These are phyloP conservation scores for Trametes cinnabarina DNA, from an alignment of 768 basidiomycete species.

Conservation along the genomic window DNA sequence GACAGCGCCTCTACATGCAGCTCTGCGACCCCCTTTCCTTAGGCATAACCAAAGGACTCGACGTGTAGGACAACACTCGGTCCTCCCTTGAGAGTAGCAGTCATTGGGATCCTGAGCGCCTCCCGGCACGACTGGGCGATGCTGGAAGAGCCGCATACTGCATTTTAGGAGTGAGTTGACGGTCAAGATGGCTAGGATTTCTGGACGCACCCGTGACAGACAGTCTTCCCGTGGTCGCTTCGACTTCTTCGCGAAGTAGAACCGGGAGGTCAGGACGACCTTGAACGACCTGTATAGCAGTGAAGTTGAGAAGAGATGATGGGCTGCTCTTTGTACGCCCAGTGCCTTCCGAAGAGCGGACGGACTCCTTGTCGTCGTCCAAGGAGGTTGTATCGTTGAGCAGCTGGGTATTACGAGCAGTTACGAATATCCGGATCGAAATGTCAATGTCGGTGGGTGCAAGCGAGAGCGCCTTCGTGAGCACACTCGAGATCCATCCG, in stretches of 20 bases:
- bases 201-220: conserved; percentile 46
- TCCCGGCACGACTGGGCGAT: conserved; percentile 39
- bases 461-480: conserved; percentile 33
- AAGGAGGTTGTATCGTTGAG: conserved; percentile 15
- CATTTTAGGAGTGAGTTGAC: background rate
- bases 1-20: background rate
- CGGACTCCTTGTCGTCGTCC: conserved; percentile 24
- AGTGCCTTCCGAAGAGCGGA: conserved; percentile 4
- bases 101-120: conserved; percentile 39
- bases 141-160: conserved; percentile 50
- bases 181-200: background rate
- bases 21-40: background rate
- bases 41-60: conserved; percentile 42
- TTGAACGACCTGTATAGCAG: conserved; percentile 28
- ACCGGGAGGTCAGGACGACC: conserved; percentile 45
- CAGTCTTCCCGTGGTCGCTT: conserved; percentile 36
- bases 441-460: conserved; percentile 33
- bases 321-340: conserved; percentile 14
- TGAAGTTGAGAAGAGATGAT: conserved; percentile 24
- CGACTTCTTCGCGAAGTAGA: conserved; percentile 39
- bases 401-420: conserved; percentile 22
- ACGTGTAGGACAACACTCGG: conserved; percentile 46
- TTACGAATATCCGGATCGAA: conserved; percentile 42
- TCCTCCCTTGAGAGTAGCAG: conserved; percentile 41
- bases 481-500: conserved; percentile 44